Percentiles rank a stretch among this genome's conserved stretches.
phyloP scores from a whole-genome alignment of 345 rosid species.

The Brassica incana region DNA sequence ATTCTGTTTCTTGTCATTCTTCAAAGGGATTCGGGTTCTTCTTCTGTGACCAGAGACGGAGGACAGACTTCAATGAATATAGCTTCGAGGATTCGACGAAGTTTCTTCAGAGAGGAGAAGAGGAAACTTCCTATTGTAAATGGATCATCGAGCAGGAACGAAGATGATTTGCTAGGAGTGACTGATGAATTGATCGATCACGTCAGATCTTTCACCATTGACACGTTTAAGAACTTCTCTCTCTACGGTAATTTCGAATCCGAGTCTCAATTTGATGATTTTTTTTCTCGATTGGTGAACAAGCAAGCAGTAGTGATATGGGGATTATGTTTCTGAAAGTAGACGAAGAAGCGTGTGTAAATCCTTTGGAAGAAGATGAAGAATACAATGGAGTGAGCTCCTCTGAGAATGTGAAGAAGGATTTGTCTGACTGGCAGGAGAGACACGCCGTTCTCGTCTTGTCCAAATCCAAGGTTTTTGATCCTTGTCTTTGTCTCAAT shows the following conservation, averaged over 20 bases:
- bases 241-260: constrained; percentile 46
- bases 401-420: constrained; percentile 50
- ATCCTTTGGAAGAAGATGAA: constrained; percentile 24
- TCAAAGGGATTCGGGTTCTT: not conserved
- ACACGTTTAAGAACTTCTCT: constrained; percentile 75
- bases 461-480: constrained; percentile 67
- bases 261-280: not conserved
- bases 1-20: not conserved
- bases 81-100: constrained; percentile 64
- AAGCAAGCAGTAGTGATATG: not conserved
- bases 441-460: constrained; percentile 67
- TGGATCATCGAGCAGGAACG: constrained; percentile 14
- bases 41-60: not conserved
- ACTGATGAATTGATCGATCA: constrained; percentile 61
- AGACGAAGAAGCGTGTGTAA: constrained; percentile 40
- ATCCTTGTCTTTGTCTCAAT: too few relatives aligned
- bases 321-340: not conserved
- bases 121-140: not conserved
- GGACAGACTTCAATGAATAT: constrained; percentile 42
- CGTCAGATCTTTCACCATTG: constrained; percentile 64
- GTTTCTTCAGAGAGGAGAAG: constrained; percentile 37
- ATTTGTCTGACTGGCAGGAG: constrained; percentile 86
- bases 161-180: constrained; percentile 56
- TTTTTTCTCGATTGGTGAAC: not conserved
- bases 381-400: constrained; percentile 40